Conservation (phyloP, 805 yeast genomes). For the Myxozyma lipomycoides region DNA sequence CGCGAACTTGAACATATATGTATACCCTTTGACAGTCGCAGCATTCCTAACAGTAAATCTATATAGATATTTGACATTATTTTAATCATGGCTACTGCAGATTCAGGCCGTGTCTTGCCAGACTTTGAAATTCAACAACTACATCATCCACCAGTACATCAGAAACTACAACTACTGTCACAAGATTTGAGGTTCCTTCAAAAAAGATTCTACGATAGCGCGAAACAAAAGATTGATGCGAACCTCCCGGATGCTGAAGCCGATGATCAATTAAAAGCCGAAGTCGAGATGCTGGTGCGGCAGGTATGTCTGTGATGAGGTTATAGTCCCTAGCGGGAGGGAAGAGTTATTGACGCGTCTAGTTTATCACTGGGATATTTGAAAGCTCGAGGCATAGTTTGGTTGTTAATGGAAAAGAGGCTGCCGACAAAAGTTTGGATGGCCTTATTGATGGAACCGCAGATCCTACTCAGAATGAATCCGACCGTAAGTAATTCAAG, state of each 20-base stretch:
- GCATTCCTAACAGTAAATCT: too few relatives aligned
- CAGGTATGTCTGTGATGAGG: conserved; percentile 30
- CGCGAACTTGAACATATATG: too few relatives aligned
- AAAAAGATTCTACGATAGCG: conserved; percentile 42
- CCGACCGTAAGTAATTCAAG: conserved; percentile 10
- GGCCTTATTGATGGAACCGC: conserved; percentile 28
- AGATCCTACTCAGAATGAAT: conserved; percentile 30
- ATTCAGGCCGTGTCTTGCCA: conserved; percentile 18
- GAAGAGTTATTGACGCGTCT: background rate
- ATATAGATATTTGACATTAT: too few relatives aligned
- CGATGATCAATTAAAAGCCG: conserved; percentile 42
- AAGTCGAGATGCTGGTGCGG: conserved; percentile 44
- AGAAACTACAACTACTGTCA: conserved; percentile 24
- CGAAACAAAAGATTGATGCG: conserved; percentile 45
- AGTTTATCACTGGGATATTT: conserved; percentile 49
- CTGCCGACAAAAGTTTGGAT: conserved; percentile 30
- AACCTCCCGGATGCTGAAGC: conserved; percentile 41
- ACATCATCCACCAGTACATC: conserved; percentile 28
- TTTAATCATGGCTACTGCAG: conserved; percentile 6
- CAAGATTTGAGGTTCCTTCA: conserved; percentile 50
- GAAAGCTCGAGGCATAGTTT: conserved; percentile 53
- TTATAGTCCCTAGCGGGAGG: too few relatives aligned
- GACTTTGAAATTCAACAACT: conserved; percentile 23
- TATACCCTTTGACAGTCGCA: too few relatives aligned
- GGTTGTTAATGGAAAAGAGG: conserved; percentile 52